These are phyloP conservation scores for Suillus fuscotomentosus DNA, from an alignment of 768 basidiomycete species.

Conservation along the genomic window DNA sequence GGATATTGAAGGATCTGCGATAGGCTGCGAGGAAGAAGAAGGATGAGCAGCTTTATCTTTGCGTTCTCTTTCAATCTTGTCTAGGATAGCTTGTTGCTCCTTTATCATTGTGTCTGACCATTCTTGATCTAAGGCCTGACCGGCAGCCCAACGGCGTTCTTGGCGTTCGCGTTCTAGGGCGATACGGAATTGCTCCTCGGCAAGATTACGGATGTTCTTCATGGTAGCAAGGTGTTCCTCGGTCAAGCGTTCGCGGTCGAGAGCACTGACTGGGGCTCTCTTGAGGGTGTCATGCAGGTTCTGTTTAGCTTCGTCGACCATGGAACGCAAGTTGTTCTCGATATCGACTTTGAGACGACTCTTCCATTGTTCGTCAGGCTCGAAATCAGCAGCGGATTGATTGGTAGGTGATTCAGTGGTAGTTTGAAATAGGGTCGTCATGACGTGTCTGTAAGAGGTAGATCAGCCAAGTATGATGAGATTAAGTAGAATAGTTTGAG, in stretches of 20 bases:
- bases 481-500: slow-evolving; percentile 3
- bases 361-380: slow-evolving; percentile 61
- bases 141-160: slow-evolving; percentile 48
- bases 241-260: slow-evolving; percentile 35
- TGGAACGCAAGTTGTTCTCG: slow-evolving; percentile 38
- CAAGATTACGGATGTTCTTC: slow-evolving; percentile 42
- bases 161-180: slow-evolving; percentile 48
- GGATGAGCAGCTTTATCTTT: slow-evolving; percentile 19
- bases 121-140: slow-evolving; percentile 31
- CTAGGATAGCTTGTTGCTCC: slow-evolving; percentile 46
- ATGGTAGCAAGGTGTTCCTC: slow-evolving; percentile 41
- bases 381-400: slow-evolving; percentile 28
- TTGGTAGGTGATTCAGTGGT: slow-evolving; percentile 12
- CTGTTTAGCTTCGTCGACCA: slow-evolving; percentile 63
- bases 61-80: slow-evolving; percentile 43
- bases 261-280: slow-evolving; percentile 34
- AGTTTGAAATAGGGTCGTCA: slow-evolving; percentile 24
- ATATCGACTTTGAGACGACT: slow-evolving; percentile 46
- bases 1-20: neutral
- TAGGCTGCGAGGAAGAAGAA: slow-evolving; percentile 10
- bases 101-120: slow-evolving; percentile 33
- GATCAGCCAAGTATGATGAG: neutral
- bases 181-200: slow-evolving; percentile 43
- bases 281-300: slow-evolving; percentile 52
- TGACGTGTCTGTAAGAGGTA: slow-evolving; percentile 9